phyloP scores from a whole-genome alignment of 1,284 basidiomycete genomes.

The Cystobasidiaceae sp. region DNA sequence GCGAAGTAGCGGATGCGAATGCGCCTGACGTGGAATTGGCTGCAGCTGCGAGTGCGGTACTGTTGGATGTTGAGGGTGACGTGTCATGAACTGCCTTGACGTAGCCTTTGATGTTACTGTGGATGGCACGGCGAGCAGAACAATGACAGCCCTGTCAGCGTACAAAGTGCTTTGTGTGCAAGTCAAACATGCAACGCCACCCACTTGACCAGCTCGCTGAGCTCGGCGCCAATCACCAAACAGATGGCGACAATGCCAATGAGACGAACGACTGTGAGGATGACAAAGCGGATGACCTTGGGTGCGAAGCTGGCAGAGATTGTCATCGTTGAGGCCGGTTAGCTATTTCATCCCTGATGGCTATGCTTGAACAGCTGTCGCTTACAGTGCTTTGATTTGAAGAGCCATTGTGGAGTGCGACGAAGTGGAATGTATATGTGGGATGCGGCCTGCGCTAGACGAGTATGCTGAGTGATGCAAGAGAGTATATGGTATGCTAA shows the following conservation, averaged over 20 bases:
- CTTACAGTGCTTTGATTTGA: conserved; percentile 25
- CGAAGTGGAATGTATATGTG: not conserved
- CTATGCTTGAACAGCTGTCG: too few relatives aligned
- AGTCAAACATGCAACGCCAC: conserved; percentile 16
- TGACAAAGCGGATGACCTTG: conserved; percentile 57
- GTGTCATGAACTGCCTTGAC: conserved; percentile 15
- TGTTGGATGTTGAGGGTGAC: not conserved
- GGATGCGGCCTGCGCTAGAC: not conserved
- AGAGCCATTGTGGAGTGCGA: not conserved
- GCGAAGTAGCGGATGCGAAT: not conserved
- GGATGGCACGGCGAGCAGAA: too few relatives aligned
- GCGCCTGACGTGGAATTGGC: not conserved
- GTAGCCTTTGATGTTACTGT: conserved; percentile 9
- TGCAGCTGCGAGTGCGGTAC: not conserved
- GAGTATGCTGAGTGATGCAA: not conserved
- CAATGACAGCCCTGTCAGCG: too few relatives aligned
- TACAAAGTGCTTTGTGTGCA: not conserved
- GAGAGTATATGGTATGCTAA: too few relatives aligned
- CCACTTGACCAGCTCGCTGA: conserved; percentile 66
- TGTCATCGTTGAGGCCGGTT: too few relatives aligned
- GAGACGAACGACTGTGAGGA: conserved; percentile 67
- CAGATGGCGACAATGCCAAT: conserved; percentile 71
- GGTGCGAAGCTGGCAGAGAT: conserved; percentile 20
- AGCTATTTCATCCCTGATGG: too few relatives aligned
- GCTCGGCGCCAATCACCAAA: conserved; percentile 65